Evolutionary conservation across 305 asterid genomes (phyloP), one percentile per base, ranked within the genome.

Genomic region (Euphrasia arctica): DNA sequence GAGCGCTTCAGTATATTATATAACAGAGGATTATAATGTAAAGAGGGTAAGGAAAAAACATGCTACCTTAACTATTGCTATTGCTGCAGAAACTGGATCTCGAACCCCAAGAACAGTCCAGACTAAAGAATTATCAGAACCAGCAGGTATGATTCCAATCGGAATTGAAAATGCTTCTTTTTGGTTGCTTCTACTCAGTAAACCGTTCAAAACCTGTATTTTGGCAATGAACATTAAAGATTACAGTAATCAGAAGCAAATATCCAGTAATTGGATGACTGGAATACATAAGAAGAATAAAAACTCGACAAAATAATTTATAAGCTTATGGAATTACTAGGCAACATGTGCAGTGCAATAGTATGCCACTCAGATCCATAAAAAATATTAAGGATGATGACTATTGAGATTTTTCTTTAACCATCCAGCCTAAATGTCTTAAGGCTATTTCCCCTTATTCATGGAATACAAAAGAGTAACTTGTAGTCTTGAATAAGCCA

Each of bases 31-130:
- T 45, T 39, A 27, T 28, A 56, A 58, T 22, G 27, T 10, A 41
- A 59, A 58, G 59, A 70, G 49, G 56, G 67, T 12, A 43, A 70
- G 65, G 34, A 2, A 56, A 51, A 25, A 57, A 45, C 15, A 63
- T 2, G 52, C 58, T 75, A 92, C 98, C 97, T 92, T 92, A 54
- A 92, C 94, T 61, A 92, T 90, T 64, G 95, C 79, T 70, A 92
- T 79, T 62, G 97, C 98, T 54, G 98, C 96, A 73, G 97, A 92
- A 62, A 90, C 72, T 15, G 97, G 98, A 79, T 92, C 98, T 79
- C 88, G 80, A 66, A 90, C 88, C 67, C 98, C 98, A 83, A 90
- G 91, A 78, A 92, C 95, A 62, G 98, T 89, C 96, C 96, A 91
- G 65, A 89, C 95, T 70, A 91, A 77, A 22, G 98, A 89, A 80